phyloP scores from a whole-genome alignment of 306 rosid species.

The Medicago ruthenica region DNA sequence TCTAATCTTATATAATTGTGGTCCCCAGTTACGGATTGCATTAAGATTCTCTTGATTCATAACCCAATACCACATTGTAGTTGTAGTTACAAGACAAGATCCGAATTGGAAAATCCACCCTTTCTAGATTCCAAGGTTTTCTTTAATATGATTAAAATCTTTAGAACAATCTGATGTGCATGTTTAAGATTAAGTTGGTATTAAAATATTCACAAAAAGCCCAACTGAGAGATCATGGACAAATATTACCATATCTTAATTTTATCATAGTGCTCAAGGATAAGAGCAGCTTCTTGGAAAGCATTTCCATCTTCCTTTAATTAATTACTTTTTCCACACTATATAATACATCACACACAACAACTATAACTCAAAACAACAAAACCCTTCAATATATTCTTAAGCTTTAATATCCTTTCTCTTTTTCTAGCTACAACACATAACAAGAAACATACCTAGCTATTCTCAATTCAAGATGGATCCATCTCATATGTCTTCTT shows the following conservation, averaged over 20 bases:
- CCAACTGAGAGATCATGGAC: constrained; percentile 38
- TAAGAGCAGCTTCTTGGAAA: not conserved
- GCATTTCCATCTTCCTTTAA: constrained; percentile 16
- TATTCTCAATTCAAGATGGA: not conserved
- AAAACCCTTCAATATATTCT: not conserved
- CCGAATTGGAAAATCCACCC: constrained; percentile 48
- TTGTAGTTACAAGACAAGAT: constrained; percentile 29
- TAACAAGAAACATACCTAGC: not conserved
- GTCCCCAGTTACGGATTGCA: not conserved
- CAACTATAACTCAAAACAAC: not conserved
- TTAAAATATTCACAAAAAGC: constrained; percentile 29
- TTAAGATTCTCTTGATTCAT: constrained; percentile 11
- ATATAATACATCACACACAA: not conserved
- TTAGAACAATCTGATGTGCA: constrained; percentile 38
- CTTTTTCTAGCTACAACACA: not conserved
- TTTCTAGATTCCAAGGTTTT: constrained; percentile 49
- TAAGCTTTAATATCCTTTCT: not conserved
- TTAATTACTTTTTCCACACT: not conserved
- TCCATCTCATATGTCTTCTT: not conserved
- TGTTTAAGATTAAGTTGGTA: constrained; percentile 2
- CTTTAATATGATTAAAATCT: constrained; percentile 46
- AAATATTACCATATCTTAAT: too few species aligned
- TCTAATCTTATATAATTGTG: constrained; percentile 3
- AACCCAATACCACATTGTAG: not conserved
- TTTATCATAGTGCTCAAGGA: not conserved